phyloP scores from a whole-genome alignment of 2,329 filamentous ascomycete species.

The Mollisiaceae sp. region DNA sequence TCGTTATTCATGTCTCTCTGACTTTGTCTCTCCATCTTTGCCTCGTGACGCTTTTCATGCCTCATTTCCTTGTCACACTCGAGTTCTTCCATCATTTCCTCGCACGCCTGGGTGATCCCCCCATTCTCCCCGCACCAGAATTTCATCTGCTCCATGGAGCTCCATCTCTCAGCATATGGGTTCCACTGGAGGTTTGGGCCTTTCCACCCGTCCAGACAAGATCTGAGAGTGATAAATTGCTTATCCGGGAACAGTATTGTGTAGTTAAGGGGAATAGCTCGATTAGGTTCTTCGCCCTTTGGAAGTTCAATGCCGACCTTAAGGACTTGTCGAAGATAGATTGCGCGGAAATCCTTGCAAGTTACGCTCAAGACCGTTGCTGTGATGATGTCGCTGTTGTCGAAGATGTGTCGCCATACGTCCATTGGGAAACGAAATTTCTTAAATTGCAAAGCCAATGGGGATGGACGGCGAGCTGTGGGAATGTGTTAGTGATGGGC shows the following conservation, averaged over 20 bases:
- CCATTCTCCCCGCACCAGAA: background rate
- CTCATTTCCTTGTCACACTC: background rate
- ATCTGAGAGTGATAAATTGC: background rate
- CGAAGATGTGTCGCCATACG: background rate
- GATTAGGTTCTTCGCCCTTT: background rate
- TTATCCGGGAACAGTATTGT: background rate
- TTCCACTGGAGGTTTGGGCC: background rate
- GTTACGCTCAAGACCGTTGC: background rate
- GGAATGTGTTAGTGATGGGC: background rate
- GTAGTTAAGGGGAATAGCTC: background rate
- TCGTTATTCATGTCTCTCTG: background rate
- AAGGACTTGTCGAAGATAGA: background rate
- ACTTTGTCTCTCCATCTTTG: background rate
- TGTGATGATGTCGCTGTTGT: background rate
- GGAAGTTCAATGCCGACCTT: background rate
- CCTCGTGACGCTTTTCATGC: background rate
- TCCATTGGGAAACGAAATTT: background rate
- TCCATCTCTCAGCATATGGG: background rate
- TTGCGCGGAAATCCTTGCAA: background rate
- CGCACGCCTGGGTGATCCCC: background rate
- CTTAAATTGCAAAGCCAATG: background rate
- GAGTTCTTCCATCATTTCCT: background rate
- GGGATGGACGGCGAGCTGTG: background rate
- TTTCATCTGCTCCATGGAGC: background rate
- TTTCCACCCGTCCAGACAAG: background rate